Base-by-base conservation (phyloP, 2,329 filamentous ascomycete species). In the Cordyceps javanica region DNA sequence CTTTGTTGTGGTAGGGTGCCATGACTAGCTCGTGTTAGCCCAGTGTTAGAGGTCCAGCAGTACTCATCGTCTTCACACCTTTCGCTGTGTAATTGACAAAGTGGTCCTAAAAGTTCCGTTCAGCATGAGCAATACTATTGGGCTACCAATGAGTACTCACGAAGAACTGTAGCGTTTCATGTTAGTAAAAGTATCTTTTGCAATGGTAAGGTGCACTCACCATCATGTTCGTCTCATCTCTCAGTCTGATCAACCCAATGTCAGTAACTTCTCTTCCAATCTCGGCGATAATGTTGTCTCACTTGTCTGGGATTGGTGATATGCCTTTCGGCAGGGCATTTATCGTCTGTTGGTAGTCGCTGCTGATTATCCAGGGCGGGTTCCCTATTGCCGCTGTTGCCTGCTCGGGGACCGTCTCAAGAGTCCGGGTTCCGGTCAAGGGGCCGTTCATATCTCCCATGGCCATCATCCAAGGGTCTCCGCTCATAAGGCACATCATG, bases 11-110 rank as follows among this genome's bases (percentile, higher is more conserved):
- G 63, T 83, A 76, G 55, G 81, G 74, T 25, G 77, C 75, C 39
- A 78, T 71, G 34, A 77, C 73, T 70, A 32, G 5, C 56, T 78
- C 75, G 65, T 82, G 46, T 65, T n/a, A 63, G 59, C 30, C 32
- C 5, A n/a, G n/a, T n/a, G n/a, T n/a, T n/a, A n/a, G n/a, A 11
- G 25, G 44, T 26, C 5, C 16, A 26, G 5, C 23, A 1, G 25
- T 11, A 10, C 3, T 28, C 23, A 23, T 80, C 3, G 83, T 78
- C 57, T 84, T 69, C 63, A 85, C 68, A 73, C 76, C 85, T 60
- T 83, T 82, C 8, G 89, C 89, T 3, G 90, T 94, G 69, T 94
- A 88, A 64, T 92, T 90, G 59, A 94, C 77, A 66, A 94, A 84
- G 65, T 84, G 81, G 62, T 82, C 78, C 70, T 76, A 64, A 49